Percentiles rank a stretch among this genome's conserved stretches.
phyloP scores from a whole-genome alignment of 176 grass and related monocot species.

The Hordeum vulgare region MorexV3_pseudomolecules_assembly NC_058523.1:153833743-153834242 shows the following conservation, averaged over 20 bases:
- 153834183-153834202: background rate
- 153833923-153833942: background rate
- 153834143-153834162: background rate
- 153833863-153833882: background rate
- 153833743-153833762: slow-evolving; percentile 9
- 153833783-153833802: background rate
- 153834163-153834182: background rate
- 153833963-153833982: background rate
- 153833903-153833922: background rate
- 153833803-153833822: background rate
- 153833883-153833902: background rate
- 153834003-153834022: background rate
- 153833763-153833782: background rate
- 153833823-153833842: slow-evolving; percentile 7
- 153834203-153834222: background rate
- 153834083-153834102: too few species aligned
- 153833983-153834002: slow-evolving; percentile 7
- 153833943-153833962: background rate
- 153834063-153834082: too few species aligned
- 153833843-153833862: slow-evolving; percentile 10
- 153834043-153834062: background rate
- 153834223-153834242: background rate
- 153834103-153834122: background rate
- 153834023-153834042: background rate
- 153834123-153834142: background rate